Base-by-base conservation (phyloP, 192 early-diverging fungal genomes). In the Bifiguratus adelaidae region DNA sequence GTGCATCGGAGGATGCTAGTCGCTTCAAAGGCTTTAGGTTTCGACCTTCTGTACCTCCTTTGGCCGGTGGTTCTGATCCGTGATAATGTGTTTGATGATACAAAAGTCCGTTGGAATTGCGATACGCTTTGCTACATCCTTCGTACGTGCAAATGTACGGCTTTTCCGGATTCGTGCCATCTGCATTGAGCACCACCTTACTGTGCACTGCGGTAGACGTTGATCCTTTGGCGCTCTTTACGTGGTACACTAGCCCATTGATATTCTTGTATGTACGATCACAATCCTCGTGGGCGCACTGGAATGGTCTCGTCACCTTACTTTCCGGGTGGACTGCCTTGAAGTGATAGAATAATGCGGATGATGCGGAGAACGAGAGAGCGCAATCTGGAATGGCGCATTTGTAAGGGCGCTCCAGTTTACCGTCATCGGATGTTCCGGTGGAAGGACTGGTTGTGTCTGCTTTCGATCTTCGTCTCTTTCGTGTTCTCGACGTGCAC, bases 181-280 rank as follows among this genome's bases (percentile, higher is more conserved):
- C 45, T 25, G 28, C 36, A 16, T 32, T 22, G 8, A 44, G 27
- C 32, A 21, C 41, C 48, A 18, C 34, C 50, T 38, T 15, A 7
- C 16, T 21, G 37, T 38, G 37, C 5, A 38, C 37, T 21, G 37
- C 16, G 35, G 55, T 55, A 12, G 50, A 53, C 1, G 56, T 50
- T 0, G 66, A 52, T 1, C 56, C 61, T 28, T 60, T 64, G 19
- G 79, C 74, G 28, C 83, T 73, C 45, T 75, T 71, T 12, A 86
- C 68, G 34, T 88, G 86, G 49, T 88, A 88, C 54, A 83, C 76
- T 3, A 89, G 63, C n/a, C 87, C 87, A 42, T 85, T 87, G 55
- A 87, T 78, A 51, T 89, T 89, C 53, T 86, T 87, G 63, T 89
- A 89, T 16, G 63, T 63, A 42, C 80, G 80, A 20, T 69, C 61